phyloP scores from a whole-genome alignment of 2,329 filamentous ascomycete genomes.

The Xylariomycetidae sp. region DNA sequence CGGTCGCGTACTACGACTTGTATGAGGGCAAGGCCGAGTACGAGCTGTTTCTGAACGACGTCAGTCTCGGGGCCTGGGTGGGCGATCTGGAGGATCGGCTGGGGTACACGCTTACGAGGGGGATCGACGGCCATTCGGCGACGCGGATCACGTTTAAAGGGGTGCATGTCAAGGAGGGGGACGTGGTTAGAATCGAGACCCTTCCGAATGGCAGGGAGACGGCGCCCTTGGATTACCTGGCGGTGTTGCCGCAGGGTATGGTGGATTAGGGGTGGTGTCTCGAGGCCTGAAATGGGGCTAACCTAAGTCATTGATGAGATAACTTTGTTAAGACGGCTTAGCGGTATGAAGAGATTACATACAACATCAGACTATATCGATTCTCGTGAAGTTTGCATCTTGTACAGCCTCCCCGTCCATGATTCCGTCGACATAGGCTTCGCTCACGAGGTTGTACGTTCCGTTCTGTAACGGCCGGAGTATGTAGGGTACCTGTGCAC shows the following conservation, averaged over 20 bases:
- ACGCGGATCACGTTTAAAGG: constrained; percentile 50
- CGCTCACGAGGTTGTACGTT: constrained; percentile 5
- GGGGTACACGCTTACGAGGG: constrained; percentile 53
- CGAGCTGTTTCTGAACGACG: constrained; percentile 48
- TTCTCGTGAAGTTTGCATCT: constrained; percentile 1
- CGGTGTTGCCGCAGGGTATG: constrained; percentile 53
- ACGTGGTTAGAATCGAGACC: constrained; percentile 39
- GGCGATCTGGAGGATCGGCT: constrained; percentile 56
- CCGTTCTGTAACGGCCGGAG: constrained; percentile 2
- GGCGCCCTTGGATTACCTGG: constrained; percentile 64
- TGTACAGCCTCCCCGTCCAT: constrained; percentile 7
- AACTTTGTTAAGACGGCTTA: too few relatives aligned
- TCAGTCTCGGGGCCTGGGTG: constrained; percentile 51
- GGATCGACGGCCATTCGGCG: constrained; percentile 62
- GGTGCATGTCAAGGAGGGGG: constrained; percentile 19
- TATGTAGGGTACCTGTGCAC: constrained; percentile 6
- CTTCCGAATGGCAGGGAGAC: constrained; percentile 55
- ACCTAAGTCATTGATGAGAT: too few relatives aligned
- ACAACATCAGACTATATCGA: constrained; percentile 7
- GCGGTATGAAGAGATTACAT: too few relatives aligned
- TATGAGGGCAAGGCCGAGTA: constrained; percentile 54
- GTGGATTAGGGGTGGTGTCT: constrained; percentile 42
- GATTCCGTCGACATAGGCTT: constrained; percentile 7
- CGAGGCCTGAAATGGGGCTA: too few relatives aligned
- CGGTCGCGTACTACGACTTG: constrained; percentile 63